Conservation (phyloP, 805 yeast species). For the Ascoidea tarda region DNA sequence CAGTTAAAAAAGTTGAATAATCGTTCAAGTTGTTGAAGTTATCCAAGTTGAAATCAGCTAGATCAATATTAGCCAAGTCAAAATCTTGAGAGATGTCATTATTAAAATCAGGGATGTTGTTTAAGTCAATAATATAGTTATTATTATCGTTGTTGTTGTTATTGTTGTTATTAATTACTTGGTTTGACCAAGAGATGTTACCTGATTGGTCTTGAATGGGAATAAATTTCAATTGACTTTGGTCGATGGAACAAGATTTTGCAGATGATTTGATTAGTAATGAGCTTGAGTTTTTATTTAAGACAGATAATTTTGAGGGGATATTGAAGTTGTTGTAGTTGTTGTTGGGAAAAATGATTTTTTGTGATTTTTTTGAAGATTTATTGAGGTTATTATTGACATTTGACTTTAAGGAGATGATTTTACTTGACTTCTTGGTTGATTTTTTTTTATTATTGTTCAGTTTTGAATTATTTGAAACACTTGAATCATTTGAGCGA, state of each 20-base stretch:
- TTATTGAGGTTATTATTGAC: too few species aligned
- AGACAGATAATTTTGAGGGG: neutral
- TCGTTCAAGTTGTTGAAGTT: conserved; percentile 3
- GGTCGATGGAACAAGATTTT: neutral
- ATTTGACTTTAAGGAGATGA: too few species aligned
- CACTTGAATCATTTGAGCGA: neutral
- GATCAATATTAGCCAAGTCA: conserved; percentile 4
- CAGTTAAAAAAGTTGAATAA: neutral
- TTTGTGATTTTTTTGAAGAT: too few species aligned
- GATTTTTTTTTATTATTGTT: neutral
- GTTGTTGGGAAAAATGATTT: too few species aligned
- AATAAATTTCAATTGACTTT: too few species aligned
- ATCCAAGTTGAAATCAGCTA: neutral
- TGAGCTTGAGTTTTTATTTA: too few species aligned
- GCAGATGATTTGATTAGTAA: neutral
- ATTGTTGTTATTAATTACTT: neutral
- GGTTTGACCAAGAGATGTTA: neutral
- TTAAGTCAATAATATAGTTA: conserved; percentile 1
- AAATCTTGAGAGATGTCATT: conserved; percentile 6
- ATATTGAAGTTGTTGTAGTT: too few species aligned
- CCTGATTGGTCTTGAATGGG: neutral
- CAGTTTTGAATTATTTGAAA: neutral
- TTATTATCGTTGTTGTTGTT: conserved; percentile 1
- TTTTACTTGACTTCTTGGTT: too few species aligned
- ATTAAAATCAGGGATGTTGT: conserved; percentile 1